phyloP scores from a whole-genome alignment of 1,284 basidiomycete genomes.

The Cyathus pygmaeus region DNA sequence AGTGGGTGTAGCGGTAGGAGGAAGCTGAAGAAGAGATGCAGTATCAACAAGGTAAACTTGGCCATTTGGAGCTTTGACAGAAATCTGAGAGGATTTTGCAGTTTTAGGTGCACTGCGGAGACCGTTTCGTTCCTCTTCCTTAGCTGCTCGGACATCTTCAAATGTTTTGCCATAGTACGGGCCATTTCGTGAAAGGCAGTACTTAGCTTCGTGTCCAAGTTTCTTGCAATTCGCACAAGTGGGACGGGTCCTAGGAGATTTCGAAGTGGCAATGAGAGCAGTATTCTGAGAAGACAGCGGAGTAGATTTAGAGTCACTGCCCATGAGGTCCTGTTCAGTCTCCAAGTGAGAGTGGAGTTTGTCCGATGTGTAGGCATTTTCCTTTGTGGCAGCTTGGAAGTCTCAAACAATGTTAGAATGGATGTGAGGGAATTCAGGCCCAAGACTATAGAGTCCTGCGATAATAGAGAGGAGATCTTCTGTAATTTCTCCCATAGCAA shows the following conservation, averaged over 20 bases:
- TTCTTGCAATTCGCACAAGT: not conserved
- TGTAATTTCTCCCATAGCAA: not conserved
- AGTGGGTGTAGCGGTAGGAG: not conserved
- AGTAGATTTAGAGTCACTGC: not conserved
- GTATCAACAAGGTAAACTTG: not conserved
- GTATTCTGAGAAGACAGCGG: not conserved
- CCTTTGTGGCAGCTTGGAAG: not conserved
- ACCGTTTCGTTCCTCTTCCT: not conserved
- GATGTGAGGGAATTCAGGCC: not conserved
- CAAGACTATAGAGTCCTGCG: not conserved
- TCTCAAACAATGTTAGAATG: not conserved
- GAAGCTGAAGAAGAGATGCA: not conserved
- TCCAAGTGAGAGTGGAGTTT: not conserved
- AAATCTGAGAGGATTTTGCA: not conserved
- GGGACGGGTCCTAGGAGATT: not conserved
- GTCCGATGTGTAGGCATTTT: not conserved
- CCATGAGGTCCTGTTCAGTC: not conserved
- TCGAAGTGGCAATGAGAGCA: not conserved
- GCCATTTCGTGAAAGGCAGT: not conserved
- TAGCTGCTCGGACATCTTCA: not conserved
- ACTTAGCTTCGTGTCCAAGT: not conserved
- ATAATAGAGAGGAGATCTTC: not conserved
- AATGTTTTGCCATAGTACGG: constrained; percentile 1
- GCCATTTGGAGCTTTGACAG: not conserved
- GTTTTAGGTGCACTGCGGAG: not conserved